Percentiles rank a stretch among this genome's conserved stretches.
These are phyloP conservation scores for Pelargonium cotyledonis DNA, from an alignment of 441 rosid species.

Conservation along the genomic window DNA sequence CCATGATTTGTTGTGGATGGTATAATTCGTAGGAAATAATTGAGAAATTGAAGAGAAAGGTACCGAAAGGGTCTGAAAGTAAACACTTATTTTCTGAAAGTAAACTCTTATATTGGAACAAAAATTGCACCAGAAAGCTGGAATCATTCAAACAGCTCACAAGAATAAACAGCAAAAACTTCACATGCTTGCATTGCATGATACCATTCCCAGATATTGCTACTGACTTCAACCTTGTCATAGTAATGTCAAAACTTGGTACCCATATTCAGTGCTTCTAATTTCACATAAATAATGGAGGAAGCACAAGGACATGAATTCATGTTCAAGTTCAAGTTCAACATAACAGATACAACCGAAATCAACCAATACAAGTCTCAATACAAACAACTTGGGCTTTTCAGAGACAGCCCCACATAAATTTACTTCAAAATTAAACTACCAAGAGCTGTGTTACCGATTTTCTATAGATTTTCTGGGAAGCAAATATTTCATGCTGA, in stretches of 20 bases:
- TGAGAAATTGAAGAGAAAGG: no score
- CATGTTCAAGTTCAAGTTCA: no score
- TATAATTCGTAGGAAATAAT: background rate
- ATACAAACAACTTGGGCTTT: slow-evolving; percentile 14
- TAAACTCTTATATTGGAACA: no score
- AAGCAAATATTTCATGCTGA: background rate
- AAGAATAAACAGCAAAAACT: no score
- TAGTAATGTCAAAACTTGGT: no score
- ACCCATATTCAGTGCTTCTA: no score
- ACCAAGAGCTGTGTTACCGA: slow-evolving; percentile 11
- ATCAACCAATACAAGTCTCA: slow-evolving; percentile 12
- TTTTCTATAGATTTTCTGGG: background rate
- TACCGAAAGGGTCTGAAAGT: no score
- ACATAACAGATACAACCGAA: no score
- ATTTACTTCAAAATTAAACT: slow-evolving; percentile 2
- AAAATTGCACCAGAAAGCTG: background rate
- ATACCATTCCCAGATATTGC: background rate
- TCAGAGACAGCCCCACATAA: background rate
- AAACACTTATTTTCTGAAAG: no score
- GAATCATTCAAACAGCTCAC: background rate
- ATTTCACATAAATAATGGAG: no score
- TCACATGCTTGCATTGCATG: background rate
- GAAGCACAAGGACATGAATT: no score
- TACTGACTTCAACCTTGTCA: background rate
- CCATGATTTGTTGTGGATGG: slow-evolving; percentile 2